phyloP scores from a whole-genome alignment of 768 basidiomycete species.

The Galerina sulciceps region DNA sequence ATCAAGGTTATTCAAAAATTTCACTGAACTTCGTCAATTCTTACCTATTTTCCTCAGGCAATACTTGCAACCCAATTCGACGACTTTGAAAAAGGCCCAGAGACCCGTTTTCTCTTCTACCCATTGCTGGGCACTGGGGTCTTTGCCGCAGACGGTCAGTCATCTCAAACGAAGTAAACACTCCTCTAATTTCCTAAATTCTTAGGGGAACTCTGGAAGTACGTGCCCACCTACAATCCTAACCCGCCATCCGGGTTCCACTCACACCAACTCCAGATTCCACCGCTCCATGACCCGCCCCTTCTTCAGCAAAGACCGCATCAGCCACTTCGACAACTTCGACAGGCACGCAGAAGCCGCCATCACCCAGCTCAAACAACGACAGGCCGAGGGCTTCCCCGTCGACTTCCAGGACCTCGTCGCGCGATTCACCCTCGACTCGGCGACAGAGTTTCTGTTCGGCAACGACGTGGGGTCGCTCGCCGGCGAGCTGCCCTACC shows the following conservation, averaged over 20 bases:
- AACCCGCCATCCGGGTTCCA: not conserved
- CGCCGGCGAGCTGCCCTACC: slow-evolving; percentile 52
- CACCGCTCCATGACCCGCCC: slow-evolving; percentile 45
- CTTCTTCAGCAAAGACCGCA: slow-evolving; percentile 3
- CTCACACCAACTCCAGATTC: slow-evolving; percentile 34
- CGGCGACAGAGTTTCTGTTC: slow-evolving; percentile 64
- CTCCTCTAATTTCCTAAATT: no score
- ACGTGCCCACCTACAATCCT: slow-evolving; percentile 14
- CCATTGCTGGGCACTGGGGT: slow-evolving; percentile 14
- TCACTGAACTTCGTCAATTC: not conserved
- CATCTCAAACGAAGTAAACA: not conserved
- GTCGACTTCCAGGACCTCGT: slow-evolving; percentile 36
- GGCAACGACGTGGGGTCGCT: slow-evolving; percentile 53
- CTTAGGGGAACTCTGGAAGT: slow-evolving; percentile 66
- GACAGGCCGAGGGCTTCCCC: not conserved
- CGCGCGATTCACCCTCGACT: slow-evolving; percentile 62
- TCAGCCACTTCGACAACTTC: slow-evolving; percentile 9
- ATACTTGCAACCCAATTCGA: slow-evolving; percentile 22
- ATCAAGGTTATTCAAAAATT: slow-evolving; percentile 17
- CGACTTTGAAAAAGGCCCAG: slow-evolving; percentile 14
- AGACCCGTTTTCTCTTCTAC: slow-evolving; percentile 7
- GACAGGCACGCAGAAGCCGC: not conserved
- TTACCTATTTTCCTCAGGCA: not conserved
- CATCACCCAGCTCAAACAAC: not conserved
- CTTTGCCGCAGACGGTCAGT: slow-evolving; percentile 12